These are phyloP conservation scores for Aspergillus chevalieri DNA, from an alignment of 2,329 filamentous ascomycete species.

Conservation along the genomic window DNA sequence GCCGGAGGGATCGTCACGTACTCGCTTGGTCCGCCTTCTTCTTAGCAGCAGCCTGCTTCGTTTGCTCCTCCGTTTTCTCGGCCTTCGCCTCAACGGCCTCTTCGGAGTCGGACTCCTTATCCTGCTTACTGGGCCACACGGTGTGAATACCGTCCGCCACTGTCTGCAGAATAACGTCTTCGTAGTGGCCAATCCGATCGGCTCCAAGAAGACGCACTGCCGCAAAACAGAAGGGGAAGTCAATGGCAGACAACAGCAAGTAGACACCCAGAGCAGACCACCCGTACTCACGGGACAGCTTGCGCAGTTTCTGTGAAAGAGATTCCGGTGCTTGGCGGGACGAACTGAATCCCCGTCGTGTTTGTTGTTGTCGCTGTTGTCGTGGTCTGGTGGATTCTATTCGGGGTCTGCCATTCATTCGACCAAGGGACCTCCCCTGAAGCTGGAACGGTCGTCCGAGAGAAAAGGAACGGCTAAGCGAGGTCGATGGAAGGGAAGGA, in stretches of 20 bases:
- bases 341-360: conserved; percentile 19
- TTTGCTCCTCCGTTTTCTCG: conserved; percentile 20
- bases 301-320: conserved; percentile 67
- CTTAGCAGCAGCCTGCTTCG: neutral
- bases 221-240: conserved; percentile 93
- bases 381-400: neutral
- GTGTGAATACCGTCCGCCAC: conserved; percentile 25
- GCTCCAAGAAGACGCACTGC: conserved; percentile 76
- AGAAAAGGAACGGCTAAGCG: neutral
- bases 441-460: neutral
- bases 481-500: neutral
- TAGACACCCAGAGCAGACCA: conserved; percentile 94
- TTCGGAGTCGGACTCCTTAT: conserved; percentile 7
- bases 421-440: neutral
- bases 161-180: conserved; percentile 38
- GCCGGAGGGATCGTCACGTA: conserved; percentile 46
- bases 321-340: conserved; percentile 37
- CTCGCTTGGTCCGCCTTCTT: conserved; percentile 63
- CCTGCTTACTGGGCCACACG: conserved; percentile 33
- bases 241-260: conserved; percentile 69
- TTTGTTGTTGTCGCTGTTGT: neutral
- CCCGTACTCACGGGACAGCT: conserved; percentile 85
- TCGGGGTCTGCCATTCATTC: neutral
- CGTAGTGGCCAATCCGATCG: conserved; percentile 66
- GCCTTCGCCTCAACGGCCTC: conserved; percentile 12